Base-by-base conservation (phyloP, 2,329 filamentous ascomycete species). In the Ceratocystis alfenasii region DNA sequence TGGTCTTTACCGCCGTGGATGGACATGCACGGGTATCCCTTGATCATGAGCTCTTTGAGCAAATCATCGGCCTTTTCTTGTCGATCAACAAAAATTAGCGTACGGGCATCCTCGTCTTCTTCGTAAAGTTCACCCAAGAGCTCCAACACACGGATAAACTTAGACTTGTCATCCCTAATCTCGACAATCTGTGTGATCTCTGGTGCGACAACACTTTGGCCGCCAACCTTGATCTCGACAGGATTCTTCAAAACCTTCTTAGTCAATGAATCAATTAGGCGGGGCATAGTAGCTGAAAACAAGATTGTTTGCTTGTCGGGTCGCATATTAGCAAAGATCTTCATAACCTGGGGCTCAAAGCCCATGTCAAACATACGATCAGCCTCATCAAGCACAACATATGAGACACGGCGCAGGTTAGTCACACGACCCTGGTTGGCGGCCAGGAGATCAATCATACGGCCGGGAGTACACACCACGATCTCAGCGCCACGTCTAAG, bases 351-450 rank as follows among this genome's bases (percentile, higher is more conserved):
- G 1, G 94, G 93, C 76, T 96, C 93, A 73, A 99, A 99, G 15
- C 94, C 94, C 94, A 99, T 97, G 74, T 99, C 94, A 74, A 97
- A 96, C 94, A 99, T 97, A 69, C 94, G 88, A 76, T 99, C 94
- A 61, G 94, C 94, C 77, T 99, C 94, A 73, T 99, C 94, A 48
- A 99, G 83, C 10, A 99, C 94, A 28, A 96, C 86, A 74, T 97
- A 99, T 0, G 90, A 94, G 12, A 96, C 90, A 69, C 94, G 84
- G 70, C 83, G 86, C 66, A 99, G 80, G 72, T 95, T 97, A 12
- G 93, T 95, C 8, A 97, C 92, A 69, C 92, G 85, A n/a, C 93
- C 93, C 70, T 89, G 87, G 73, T 97, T 99, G 63, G 92, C 91
- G 50, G 91, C 90, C 41, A 99, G 80, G 20, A 99, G 83, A 78